Percentiles rank a stretch among this genome's conserved stretches.
phyloP scores from a whole-genome alignment of 192 early-diverging fungal genomes.

The Backusella luteola region DNA sequence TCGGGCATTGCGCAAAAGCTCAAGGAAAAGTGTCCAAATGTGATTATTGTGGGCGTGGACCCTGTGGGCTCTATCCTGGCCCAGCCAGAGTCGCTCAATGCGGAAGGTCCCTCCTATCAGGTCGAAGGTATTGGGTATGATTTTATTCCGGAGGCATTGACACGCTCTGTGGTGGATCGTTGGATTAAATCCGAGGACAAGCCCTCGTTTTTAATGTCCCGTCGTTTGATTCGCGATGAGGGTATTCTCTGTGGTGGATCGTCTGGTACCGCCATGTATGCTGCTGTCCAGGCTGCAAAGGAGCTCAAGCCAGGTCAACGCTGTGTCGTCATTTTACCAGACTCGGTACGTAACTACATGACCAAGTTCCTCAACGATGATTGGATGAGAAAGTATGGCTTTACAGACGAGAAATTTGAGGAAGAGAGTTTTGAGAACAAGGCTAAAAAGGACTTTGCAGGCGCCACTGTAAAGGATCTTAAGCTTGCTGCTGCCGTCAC shows the following conservation, averaged over 20 bases:
- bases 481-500: conserved; percentile 81
- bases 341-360: conserved; percentile 99
- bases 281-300: conserved; percentile 82
- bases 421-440: conserved; percentile 64
- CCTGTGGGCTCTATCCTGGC: conserved; percentile 95
- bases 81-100: conserved; percentile 79
- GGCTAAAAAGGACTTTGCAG: conserved; percentile 69
- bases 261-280: conserved; percentile 89
- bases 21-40: conserved; percentile 89
- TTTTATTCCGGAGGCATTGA: conserved; percentile 93
- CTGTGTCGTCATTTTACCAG: conserved; percentile 92
- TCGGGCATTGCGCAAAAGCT: conserved; percentile 91
- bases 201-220: conserved; percentile 92
- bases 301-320: conserved; percentile 84
- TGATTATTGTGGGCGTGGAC: conserved; percentile 92
- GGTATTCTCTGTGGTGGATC: conserved; percentile 97
- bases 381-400: conserved; percentile 92
- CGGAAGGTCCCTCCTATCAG: conserved; percentile 67
- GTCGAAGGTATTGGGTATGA: conserved; percentile 99
- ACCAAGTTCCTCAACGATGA: conserved; percentile 97
- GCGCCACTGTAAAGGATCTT: conserved; percentile 80
- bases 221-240: conserved; percentile 95
- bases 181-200: conserved; percentile 99
- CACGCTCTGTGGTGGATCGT: conserved; percentile 80
- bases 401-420: conserved; percentile 75